Conservation (phyloP, 306 rosid species). For the Quercus aquifolioides region DNA sequence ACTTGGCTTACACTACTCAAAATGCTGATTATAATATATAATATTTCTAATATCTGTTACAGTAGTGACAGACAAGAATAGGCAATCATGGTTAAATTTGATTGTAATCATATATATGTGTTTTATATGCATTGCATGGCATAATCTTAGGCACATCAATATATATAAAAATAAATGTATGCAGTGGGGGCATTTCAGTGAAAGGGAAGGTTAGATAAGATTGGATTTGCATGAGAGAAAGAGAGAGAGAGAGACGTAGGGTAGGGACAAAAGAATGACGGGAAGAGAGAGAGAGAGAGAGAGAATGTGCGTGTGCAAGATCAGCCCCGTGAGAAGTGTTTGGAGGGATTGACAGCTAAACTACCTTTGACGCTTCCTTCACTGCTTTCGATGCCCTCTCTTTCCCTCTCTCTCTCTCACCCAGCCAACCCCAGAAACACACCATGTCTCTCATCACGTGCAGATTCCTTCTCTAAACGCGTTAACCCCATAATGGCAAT, state of each 20-base stretch:
- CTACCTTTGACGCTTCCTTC: conserved; percentile 58
- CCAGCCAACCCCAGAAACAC: not conserved
- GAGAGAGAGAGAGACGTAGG: not conserved
- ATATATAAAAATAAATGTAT: too few relatives aligned
- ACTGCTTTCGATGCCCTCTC: conserved; percentile 44
- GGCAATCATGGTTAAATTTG: too few relatives aligned
- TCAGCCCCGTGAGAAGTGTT: conserved; percentile 51
- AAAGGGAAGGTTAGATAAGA: not conserved
- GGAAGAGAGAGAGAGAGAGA: not conserved
- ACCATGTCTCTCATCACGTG: conserved; percentile 44
- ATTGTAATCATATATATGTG: too few relatives aligned
- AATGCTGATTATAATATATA: too few relatives aligned
- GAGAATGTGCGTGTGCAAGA: not conserved
- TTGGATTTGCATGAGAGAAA: not conserved
- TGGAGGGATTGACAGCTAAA: conserved; percentile 91
- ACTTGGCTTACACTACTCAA: too few relatives aligned
- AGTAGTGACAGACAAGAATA: too few relatives aligned
- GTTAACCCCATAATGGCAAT: conserved; percentile 7
- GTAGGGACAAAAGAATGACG: conserved; percentile 2
- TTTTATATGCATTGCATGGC: too few relatives aligned
- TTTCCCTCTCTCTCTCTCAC: not conserved
- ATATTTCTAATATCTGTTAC: too few relatives aligned
- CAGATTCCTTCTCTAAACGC: conserved; percentile 45
- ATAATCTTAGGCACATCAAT: too few relatives aligned
- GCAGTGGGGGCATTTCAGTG: not conserved